A percentile compares a stretch with the other conserved stretches of the same genome.
phyloP scores from a whole-genome alignment of 2,329 filamentous ascomycete species.

The Monosporascus sp. region DNA sequence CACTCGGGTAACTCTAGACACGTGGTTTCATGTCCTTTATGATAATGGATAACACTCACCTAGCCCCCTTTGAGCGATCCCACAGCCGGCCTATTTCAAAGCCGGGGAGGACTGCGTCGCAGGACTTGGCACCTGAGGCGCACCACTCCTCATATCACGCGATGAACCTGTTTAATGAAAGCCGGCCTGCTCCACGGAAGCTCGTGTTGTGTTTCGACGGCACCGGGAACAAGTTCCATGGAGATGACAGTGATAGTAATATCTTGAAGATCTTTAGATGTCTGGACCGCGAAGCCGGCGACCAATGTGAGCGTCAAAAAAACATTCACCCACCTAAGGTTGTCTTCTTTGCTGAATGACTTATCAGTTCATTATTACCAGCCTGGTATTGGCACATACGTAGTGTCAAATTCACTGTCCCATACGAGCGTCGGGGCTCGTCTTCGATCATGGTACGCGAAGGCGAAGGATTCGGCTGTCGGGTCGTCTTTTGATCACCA shows the following conservation, averaged over 20 bases:
- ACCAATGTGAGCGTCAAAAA: constrained; percentile 43
- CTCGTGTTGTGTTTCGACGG: constrained; percentile 59
- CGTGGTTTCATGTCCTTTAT: background rate
- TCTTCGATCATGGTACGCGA: constrained; percentile 61
- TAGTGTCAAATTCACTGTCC: constrained; percentile 54
- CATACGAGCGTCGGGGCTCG: constrained; percentile 52
- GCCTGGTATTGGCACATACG: constrained; percentile 69
- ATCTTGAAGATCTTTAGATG: constrained; percentile 68
- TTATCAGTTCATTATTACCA: constrained; percentile 54
- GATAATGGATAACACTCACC: constrained; percentile 19
- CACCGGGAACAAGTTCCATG: constrained; percentile 59
- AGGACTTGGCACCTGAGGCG: constrained; percentile 3
- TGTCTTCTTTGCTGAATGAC: constrained; percentile 1
- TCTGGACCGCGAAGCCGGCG: constrained; percentile 56
- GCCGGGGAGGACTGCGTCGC: constrained; percentile 6
- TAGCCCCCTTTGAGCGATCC: constrained; percentile 8
- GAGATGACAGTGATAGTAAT: constrained; percentile 58
- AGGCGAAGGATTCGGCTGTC: constrained; percentile 73
- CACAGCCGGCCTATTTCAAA: constrained; percentile 6
- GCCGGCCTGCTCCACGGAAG: constrained; percentile 31
- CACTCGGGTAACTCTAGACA: background rate
- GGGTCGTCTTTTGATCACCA: constrained; percentile 78
- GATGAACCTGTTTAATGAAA: constrained; percentile 16
- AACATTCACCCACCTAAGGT: background rate
- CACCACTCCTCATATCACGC: constrained; percentile 3